Base-by-base conservation (phyloP, 805 yeast genomes). In the Cyberlindnera xylosilytica region DNA sequence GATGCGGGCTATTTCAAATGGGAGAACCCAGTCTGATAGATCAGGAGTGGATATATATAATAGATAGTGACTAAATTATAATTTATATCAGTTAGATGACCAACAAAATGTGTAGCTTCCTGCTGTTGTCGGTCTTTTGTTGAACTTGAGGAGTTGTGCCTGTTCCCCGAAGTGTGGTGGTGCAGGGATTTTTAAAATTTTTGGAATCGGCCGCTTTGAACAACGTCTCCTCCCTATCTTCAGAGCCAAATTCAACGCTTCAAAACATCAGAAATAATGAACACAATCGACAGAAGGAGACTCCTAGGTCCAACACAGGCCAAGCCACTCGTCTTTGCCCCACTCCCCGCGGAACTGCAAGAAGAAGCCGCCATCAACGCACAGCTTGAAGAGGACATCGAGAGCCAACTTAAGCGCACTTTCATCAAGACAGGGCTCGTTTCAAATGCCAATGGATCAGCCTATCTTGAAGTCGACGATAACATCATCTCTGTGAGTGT, bases 271-370 rank as follows among this genome's bases (percentile, higher is more conserved):
- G n/a, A n/a, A n/a, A 27, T 27, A 17, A 47, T 47, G 51, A 47
- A 44, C 27, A 35, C 43, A 6, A 42, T 37, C 33, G 97, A 91
- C 59, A 78, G 96, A 70, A 78, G 96, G 72, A 74, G 97, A 61
- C 70, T 89, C n/a, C 57, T 85, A 24, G 97, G 96, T 0, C 97
- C 97, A 0, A 58, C 74, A 1, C 81, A 77, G 50, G 86, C 86
- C 1, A 72, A 68, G 38, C 78, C 79, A 2, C 58, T 83, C 12
- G 61, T 58, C 0, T 73, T 76, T 49, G 66, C 60, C 6, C 47
- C 55, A 16, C 47, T 51, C 4, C 53, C 49, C 6, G 53, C 47
- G 3, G 57, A 43, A 4, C 36, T 42, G 20, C 36, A 38, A 6
- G 29, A 42, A 18, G 34, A 42, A 15, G 38, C 45, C 15, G 38